Conservation (phyloP, 169 alveolate genomes). For the Plasmodium gonderi region DNA sequence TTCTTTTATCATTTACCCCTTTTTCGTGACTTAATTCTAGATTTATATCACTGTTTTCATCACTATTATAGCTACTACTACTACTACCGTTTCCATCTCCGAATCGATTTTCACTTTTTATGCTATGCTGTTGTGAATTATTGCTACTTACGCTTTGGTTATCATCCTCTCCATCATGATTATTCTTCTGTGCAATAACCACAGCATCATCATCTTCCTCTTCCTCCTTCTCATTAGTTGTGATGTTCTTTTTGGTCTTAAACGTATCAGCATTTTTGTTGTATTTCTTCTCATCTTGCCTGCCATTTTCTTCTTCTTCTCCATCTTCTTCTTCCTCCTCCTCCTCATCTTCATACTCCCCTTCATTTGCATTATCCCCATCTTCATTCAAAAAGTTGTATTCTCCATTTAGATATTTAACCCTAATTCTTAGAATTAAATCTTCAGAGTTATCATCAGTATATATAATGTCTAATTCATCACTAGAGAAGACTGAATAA, state of each 20-base stretch:
- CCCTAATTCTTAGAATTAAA: conserved; percentile 94
- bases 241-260: conserved; percentile 1
- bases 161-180: conserved; percentile 20
- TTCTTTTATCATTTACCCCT: not conserved
- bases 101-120: conserved; percentile 31
- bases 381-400: conserved; percentile 74
- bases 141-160: conserved; percentile 1
- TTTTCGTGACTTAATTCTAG: not conserved
- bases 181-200: no score
- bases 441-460: conserved; percentile 98
- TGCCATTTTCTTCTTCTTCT: conserved; percentile 27
- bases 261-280: not conserved
- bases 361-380: conserved; percentile 34
- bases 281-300: not conserved
- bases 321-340: conserved; percentile 27
- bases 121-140: not conserved
- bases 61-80: not conserved
- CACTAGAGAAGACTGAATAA: conserved; percentile 90
- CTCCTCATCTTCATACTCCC: conserved; percentile 64
- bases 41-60: not conserved
- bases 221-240: not conserved
- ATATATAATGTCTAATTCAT: conserved; percentile 94
- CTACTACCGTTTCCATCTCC: conserved; percentile 4
- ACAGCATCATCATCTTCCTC: not conserved
- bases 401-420: conserved; percentile 84